Evolutionary conservation across 306 rosid genomes (phyloP).

Genomic region (Mucuna pruriens): DNA sequence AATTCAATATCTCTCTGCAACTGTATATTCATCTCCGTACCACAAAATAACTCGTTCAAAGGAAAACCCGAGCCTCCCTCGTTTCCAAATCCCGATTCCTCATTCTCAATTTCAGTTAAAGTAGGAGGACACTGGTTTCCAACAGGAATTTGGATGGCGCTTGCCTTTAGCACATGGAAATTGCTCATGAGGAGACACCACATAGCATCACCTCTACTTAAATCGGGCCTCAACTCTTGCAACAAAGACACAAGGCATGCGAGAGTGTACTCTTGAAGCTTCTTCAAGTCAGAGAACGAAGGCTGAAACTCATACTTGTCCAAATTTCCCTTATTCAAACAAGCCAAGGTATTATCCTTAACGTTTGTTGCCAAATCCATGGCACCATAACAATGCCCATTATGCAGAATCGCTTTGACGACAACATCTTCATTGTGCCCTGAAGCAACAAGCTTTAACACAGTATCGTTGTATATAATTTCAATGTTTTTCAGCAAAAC

Average conservation of each 20-base stretch:
- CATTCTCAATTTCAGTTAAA: slow-evolving; percentile 36
- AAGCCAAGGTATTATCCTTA: slow-evolving; percentile 60
- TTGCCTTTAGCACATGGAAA: slow-evolving; percentile 74
- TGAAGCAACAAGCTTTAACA: slow-evolving; percentile 63
- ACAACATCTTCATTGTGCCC: slow-evolving; percentile 66
- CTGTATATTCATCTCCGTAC: slow-evolving; percentile 46
- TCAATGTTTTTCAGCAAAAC: slow-evolving; percentile 63
- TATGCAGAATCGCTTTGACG: slow-evolving; percentile 56
- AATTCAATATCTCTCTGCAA: slow-evolving; percentile 70
- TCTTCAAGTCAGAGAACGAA: slow-evolving; percentile 63
- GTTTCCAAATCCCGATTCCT: neutral
- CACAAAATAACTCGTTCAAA: slow-evolving; percentile 43
- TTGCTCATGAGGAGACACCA: slow-evolving; percentile 84
- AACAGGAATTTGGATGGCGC: slow-evolving; percentile 60
- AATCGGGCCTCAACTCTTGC: slow-evolving; percentile 66
- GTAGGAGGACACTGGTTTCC: slow-evolving; percentile 29
- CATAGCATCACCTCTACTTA: slow-evolving; percentile 81
- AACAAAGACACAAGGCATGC: slow-evolving; percentile 68
- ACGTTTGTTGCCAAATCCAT: slow-evolving; percentile 71
- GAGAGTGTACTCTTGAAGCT: slow-evolving; percentile 65
- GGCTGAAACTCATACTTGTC: slow-evolving; percentile 53
- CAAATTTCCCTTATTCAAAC: slow-evolving; percentile 47
- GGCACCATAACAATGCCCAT: slow-evolving; percentile 71
- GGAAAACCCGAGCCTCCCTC: slow-evolving; percentile 44
- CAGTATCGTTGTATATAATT: slow-evolving; percentile 58